A percentile compares a stretch with the other conserved stretches of the same genome.
Evolutionary conservation across 768 basidiomycete species (phyloP).

Genomic region (Podaxis mareebaensis): DNA sequence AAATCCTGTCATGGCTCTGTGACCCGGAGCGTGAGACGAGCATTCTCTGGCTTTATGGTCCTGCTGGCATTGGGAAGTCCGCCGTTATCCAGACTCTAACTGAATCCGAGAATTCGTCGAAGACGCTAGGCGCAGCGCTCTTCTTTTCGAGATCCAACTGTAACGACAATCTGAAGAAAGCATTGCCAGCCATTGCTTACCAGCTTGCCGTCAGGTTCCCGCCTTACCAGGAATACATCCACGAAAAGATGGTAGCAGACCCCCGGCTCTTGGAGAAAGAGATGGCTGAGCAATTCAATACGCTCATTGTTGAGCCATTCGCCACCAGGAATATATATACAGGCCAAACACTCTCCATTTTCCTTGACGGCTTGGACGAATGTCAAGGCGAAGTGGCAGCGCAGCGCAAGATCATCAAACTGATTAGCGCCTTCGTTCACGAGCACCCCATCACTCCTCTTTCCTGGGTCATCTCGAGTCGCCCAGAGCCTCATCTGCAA

Average conservation of each 20-base stretch:
- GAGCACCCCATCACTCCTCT: neutral
- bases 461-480: neutral
- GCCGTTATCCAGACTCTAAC: slow-evolving; percentile 5
- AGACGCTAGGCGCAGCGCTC: neutral
- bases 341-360: neutral
- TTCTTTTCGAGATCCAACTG: neutral
- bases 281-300: slow-evolving; percentile 22
- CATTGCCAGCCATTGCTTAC: slow-evolving; percentile 27
- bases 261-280: slow-evolving; percentile 23
- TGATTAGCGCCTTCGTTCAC: neutral
- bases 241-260: slow-evolving; percentile 18
- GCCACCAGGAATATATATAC: neutral
- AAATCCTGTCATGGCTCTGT: neutral
- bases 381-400: neutral
- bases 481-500: neutral
- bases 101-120: neutral
- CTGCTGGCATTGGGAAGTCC: slow-evolving; percentile 13
- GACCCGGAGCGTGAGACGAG: neutral
- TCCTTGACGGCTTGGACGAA: neutral
- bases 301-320: slow-evolving; percentile 23
- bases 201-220: slow-evolving; percentile 22
- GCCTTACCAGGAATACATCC: slow-evolving; percentile 18
- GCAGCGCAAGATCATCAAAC: neutral
- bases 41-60: slow-evolving; percentile 10
- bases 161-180: neutral